Evolutionary conservation across 768 basidiomycete genomes (phyloP), one percentile per base, ranked within the genome.

Genomic region (Lentinus tigrinus): DNA sequence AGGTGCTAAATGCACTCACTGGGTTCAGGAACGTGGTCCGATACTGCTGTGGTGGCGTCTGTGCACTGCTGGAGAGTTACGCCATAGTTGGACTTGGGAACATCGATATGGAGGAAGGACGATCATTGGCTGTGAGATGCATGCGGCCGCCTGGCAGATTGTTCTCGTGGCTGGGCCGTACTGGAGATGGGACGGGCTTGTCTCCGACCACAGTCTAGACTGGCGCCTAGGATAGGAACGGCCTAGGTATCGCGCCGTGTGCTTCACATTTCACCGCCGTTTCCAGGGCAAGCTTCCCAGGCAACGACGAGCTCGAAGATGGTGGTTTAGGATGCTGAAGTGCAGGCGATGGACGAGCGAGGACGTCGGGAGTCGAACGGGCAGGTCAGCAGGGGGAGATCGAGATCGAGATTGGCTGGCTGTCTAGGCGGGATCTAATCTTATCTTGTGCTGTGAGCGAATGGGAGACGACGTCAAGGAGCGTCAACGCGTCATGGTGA

Each of bases 391-490:
- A 23, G 10, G 14, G 42, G 24, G 19, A 23, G 43, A 9, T 14
- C 21, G 43, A 46, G 17, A n/a, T 42, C 17, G 40, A 42, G 40
- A 42, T 42, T n/a, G 21, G 40, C 7, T 14, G n/a, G n/a, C n/a
- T n/a, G n/a, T n/a, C 40, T 6, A 42, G 40, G 17, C 21, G 9
- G 23, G 13, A 59, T 54, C 58, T 59, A 42, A 59, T 59, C 58
- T 54, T 43, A 59, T 59, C 58, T 48, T 3, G 10, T 14, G 31
- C 8, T 5, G 34, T 14, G 43, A 28, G 24, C 17, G 21, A 3
- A 2, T 17, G 16, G 37, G 36, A 37, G 36, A 8, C 9, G 26
- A 52, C 50, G 56, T 46, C 50, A 57, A 51, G 27, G 43, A 4
- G n/a, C 19, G 13, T n/a, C n/a, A 31, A 16, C 39, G 40, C 39